Evolutionary conservation across 106 monocot species (phyloP).

Genomic region (Dioscorea dumetorum): DNA sequence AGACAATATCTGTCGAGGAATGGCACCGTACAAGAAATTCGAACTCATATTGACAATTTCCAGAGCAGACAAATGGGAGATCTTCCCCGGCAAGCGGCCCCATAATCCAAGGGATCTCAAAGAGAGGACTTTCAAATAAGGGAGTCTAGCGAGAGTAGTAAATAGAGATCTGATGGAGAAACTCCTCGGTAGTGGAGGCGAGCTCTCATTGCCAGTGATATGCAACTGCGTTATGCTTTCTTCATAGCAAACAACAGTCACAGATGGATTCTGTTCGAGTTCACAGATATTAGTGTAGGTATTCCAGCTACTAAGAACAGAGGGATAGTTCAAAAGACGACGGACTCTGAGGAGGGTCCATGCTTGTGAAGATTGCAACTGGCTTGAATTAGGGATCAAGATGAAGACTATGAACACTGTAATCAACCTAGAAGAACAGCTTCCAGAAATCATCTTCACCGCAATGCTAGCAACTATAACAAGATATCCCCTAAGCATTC

Average conservation of each 20-base stretch:
- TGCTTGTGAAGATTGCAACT: conserved; percentile 82
- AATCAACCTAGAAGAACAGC: too few species aligned
- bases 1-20: conserved; percentile 46
- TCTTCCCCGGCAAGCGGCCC: conserved; percentile 77
- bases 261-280: conserved; percentile 39
- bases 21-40: conserved; percentile 58
- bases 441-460: too few species aligned
- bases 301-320: conserved; percentile 50
- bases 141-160: conserved; percentile 77
- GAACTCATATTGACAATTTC: conserved; percentile 93
- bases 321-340: conserved; percentile 54
- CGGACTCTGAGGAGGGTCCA: conserved; percentile 78
- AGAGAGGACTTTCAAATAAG: conserved; percentile 76
- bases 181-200: conserved; percentile 38
- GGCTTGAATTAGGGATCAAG: conserved; percentile 29
- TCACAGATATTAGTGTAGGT: conserved; percentile 63
- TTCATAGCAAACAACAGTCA: conserved; percentile 77
- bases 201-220: conserved; percentile 33
- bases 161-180: conserved; percentile 89
- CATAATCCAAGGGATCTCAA: conserved; percentile 73
- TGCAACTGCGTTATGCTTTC: conserved; percentile 89
- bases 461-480: too few species aligned
- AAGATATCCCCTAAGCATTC: too few species aligned
- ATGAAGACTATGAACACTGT: neutral
- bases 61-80: conserved; percentile 49